Base-by-base conservation (phyloP, 2,329 filamentous ascomycete species). In the Coleophoma crateriformis region DNA sequence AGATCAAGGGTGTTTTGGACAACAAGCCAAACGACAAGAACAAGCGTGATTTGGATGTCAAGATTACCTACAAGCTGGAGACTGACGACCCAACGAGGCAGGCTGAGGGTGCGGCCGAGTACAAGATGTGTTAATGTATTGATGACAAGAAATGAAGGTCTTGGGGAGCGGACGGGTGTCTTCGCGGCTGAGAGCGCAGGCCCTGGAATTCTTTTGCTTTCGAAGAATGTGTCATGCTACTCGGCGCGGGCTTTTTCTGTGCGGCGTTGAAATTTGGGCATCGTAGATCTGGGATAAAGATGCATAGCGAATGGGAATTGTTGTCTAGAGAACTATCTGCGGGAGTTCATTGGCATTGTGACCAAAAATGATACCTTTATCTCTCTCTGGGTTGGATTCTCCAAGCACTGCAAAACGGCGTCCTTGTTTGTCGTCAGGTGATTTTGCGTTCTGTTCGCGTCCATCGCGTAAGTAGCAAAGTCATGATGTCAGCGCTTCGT, bases 21-120 rank as follows among this genome's bases (percentile, higher is more conserved):
- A 95, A 92, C 74, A 87, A 84, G 71, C 94, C 94, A 47, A 99
- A 96, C 68, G 79, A 87, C 56, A 91, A 94, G 81, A 97, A 99
- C 77, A 85, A 87, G 68, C 86, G 94, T 58, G 94, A 99, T 68
- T 78, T 99, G 49, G 94, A 99, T 70, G 95, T 99, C 66, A 83
- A 80, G 63, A 81, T 99, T 64, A 76, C 83, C 42, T 97, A 97
- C 74, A 78, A 82, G 64, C 80, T 96, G 47, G 79, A 89, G 63
- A 88, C 90, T 3, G 71, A 82, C 22, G 91, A 97, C 66, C 69
- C 73, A 33, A 86, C 78, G 55, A 82, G 94, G 58, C 72, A 75
- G 52, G 81, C 83, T 4, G 70, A 83, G 64, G 92, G 90, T 49
- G 67, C 73, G 54, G 88, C 86, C 69, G 77, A 83, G 60, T 99